Base-by-base conservation (phyloP, 495 filamentous ascomycete genomes). In the Tuber microsphaerosporum region DNA sequence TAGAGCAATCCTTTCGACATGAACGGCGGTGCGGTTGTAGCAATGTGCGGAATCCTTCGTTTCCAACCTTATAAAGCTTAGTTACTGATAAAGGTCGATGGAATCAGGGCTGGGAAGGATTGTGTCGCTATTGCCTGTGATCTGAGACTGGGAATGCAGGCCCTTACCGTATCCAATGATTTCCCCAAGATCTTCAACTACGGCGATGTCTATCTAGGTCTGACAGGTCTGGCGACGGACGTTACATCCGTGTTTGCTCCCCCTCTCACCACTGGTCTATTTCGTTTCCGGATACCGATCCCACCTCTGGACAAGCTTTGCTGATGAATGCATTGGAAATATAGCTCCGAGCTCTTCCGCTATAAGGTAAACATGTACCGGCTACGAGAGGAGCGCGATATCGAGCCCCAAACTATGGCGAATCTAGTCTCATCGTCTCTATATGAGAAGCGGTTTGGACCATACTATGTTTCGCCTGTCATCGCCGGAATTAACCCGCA, bases 311-410 rank as follows among this genome's bases (percentile, higher is more conserved):
- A 26, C n/a, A 9, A n/a, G 51, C 31, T 74, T 31, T 42, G 56
- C 73, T 68, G 37, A 74, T 75, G 45, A 20, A 31, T 78, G 12
- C 22, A 31, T 70, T 68, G 14, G 22, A 16, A 31, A 26, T 43
- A 51, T 65, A 82, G 81, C 70, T 79, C 91, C 76, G 95, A 99
- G 86, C 92, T 97, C 79, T 95, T 99, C 88, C 93, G 95, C 82
- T 97, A 95, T 88, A 99, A 99, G 87, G 93, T 97, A 81, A 99
- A 99, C 88, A 94, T 99, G 93, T 99, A 99, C 89, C 93, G 95
- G 56, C 90, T 99, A 80, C 93, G 95, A 81, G 95, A 99, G 86
- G 95, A 98, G 87, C 94, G 95, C 79, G 88, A 92, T 85, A 97
- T 98, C 86, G 90, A 92, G 61, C 95, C 95, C 31, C 88, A 92